Conservation (phyloP, 805 yeast species). For the Wickerhamomyces sydowiorum region DNA sequence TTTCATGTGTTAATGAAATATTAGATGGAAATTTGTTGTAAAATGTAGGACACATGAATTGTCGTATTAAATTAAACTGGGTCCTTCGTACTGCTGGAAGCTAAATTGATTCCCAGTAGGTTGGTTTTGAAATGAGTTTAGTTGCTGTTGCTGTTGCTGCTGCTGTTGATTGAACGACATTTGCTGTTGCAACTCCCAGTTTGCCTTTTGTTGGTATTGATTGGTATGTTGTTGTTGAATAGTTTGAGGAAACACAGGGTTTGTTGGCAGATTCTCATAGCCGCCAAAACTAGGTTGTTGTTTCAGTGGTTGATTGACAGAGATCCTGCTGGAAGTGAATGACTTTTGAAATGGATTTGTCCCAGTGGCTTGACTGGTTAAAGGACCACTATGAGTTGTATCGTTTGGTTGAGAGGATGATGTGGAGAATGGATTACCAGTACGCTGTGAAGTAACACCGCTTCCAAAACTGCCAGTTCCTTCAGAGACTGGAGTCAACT, state of each 20-base stretch:
- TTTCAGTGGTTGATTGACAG: conserved; percentile 1
- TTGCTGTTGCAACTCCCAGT: conserved; percentile 26
- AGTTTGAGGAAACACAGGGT: conserved; percentile 66
- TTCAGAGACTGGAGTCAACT: conserved; percentile 10
- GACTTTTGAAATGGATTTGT: conserved; percentile 35
- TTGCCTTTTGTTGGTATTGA: conserved; percentile 34
- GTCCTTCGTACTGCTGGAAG: conserved; percentile 3
- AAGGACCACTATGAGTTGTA: conserved; percentile 1
- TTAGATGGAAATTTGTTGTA: too few species aligned
- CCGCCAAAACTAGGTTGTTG: conserved; percentile 71
- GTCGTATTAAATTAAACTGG: conserved; percentile 1
- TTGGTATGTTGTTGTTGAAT: conserved; percentile 34
- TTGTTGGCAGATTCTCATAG: conserved; percentile 56
- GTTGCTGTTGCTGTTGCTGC: conserved; percentile 12
- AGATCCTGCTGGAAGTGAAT: conserved; percentile 26
- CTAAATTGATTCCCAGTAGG: background rate
- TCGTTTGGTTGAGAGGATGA: conserved; percentile 1
- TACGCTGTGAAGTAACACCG: conserved; percentile 11
- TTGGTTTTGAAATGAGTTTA: conserved; percentile 9
- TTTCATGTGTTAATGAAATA: too few species aligned
- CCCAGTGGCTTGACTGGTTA: conserved; percentile 22
- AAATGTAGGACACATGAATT: background rate
- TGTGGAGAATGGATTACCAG: conserved; percentile 24
- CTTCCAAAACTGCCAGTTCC: conserved; percentile 1
- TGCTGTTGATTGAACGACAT: conserved; percentile 16